Base-by-base conservation (phyloP, 176 grass and related monocot species). In the Echinochloa phyllopogon region DNA sequence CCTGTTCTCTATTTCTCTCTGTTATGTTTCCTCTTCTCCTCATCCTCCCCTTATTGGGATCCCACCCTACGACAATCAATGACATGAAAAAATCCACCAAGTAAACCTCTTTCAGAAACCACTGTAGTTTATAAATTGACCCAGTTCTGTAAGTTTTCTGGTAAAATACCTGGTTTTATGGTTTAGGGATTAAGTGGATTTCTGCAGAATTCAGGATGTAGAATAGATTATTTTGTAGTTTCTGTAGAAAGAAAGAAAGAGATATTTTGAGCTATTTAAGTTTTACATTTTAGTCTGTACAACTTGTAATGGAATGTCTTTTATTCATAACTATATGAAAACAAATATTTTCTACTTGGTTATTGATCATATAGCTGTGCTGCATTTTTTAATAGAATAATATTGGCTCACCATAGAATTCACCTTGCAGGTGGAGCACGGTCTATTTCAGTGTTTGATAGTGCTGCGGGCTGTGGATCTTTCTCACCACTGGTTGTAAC, bases 371-470 rank as follows among this genome's bases (percentile, higher is more conserved):
- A 25, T 86, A 42, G 10, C 24, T 87, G 56, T 74, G 17, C 15
- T 51, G 21, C 44, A 60, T 16, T 57, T 73, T 44, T 67, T 33
- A 63, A 21, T 83, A 65, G 50, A 55, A 85, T 52, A 51, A 69
- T 52, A 64, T 81, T 91, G 71, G 47, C n/a, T 84, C 64, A 84
- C 51, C 80, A 81, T 87, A 12, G 29, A 85, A 65, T 88, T 86
- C 56, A 86, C 75, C 75, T 79, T 95, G 87, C 76, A 98, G 96
- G 96, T 80, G 93, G 96, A 86, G 93, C 91, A 63, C 87, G 85
- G 9, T 95, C 96, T 83, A 72, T 98, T 85, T 89, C 91, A 36
- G 93, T 98, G 73, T 88, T 98, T 69, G 93, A 89, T 78, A 90
- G 84, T 80, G 87, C 83, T 65, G 87, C 88, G 49, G 93, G 96